These are phyloP conservation scores for Lactifluus piperatus DNA, from an alignment of 768 basidiomycete genomes.

Conservation along the genomic window DNA sequence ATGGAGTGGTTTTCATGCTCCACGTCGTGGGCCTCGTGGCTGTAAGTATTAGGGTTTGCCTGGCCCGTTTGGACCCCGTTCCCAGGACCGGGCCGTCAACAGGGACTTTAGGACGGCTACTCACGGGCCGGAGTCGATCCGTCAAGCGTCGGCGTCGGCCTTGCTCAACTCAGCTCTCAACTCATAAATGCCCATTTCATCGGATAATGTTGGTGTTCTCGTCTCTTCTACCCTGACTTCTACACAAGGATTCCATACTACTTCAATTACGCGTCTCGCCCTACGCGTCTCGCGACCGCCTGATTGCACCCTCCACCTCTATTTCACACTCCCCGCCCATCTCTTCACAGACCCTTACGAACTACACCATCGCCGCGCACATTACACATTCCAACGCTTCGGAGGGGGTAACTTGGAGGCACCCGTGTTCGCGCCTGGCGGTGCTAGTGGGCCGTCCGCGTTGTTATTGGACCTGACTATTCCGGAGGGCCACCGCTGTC, in stretches of 20 bases:
- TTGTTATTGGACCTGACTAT: slow-evolving; percentile 5
- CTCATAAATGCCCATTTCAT: neutral
- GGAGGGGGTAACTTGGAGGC: slow-evolving; percentile 10
- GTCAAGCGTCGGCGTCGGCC: no score
- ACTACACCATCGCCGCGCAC: neutral
- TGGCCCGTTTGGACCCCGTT: no score
- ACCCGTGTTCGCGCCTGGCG: neutral
- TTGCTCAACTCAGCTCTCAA: no score
- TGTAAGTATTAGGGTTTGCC: no score
- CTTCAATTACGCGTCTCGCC: neutral
- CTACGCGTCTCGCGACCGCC: neutral
- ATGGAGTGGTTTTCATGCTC: no score
- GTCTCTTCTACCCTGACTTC: slow-evolving; percentile 1
- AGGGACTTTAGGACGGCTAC: no score
- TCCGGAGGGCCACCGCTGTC: neutral
- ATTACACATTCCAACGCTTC: slow-evolving; percentile 13
- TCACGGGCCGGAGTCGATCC: no score
- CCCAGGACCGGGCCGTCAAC: no score
- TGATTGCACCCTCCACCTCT: slow-evolving; percentile 1
- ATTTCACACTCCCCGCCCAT: slow-evolving; percentile 1
- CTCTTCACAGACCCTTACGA: slow-evolving; percentile 10
- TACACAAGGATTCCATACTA: slow-evolving; percentile 1
- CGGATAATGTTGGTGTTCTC: neutral
- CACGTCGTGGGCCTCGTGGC: no score
- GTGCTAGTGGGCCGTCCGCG: neutral